phyloP scores from a whole-genome alignment of 176 grass and related monocot genomes.

The Musa itinerans region DNA sequence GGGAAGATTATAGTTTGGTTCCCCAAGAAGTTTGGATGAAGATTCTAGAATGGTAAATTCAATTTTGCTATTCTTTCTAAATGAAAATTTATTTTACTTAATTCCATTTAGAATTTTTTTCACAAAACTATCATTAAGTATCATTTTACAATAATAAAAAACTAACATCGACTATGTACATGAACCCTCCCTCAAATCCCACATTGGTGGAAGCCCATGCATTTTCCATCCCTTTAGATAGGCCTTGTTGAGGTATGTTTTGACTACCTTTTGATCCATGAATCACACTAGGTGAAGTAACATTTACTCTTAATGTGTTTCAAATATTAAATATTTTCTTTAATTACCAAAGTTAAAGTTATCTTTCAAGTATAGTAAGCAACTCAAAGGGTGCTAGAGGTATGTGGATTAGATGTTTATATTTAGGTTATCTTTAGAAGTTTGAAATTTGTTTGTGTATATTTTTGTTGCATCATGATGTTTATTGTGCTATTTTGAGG shows the following conservation, averaged over 20 bases:
- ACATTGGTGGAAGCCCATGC: background rate
- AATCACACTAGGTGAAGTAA: too few species aligned
- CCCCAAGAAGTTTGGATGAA: slow-evolving; percentile 75
- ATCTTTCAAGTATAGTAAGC: background rate
- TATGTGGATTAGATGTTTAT: background rate
- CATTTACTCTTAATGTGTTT: too few species aligned
- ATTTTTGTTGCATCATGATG: too few species aligned
- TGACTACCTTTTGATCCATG: too few species aligned
- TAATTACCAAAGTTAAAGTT: too few species aligned
- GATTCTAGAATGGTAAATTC: slow-evolving; percentile 59
- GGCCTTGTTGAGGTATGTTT: too few species aligned
- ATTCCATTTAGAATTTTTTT: background rate
- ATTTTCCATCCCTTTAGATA: background rate
- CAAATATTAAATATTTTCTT: too few species aligned
- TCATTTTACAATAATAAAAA: background rate
- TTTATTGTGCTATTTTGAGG: too few species aligned
- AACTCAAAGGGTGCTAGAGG: background rate
- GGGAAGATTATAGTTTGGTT: slow-evolving; percentile 65
- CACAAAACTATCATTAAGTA: background rate
- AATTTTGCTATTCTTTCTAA: background rate
- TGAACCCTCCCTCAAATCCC: background rate
- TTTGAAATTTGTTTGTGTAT: background rate
- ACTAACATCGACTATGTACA: too few species aligned
- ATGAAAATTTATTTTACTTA: background rate
- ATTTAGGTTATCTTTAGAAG: background rate